phyloP scores from a whole-genome alignment of 305 asterid species.

The Caryopteris hybrid region DNA sequence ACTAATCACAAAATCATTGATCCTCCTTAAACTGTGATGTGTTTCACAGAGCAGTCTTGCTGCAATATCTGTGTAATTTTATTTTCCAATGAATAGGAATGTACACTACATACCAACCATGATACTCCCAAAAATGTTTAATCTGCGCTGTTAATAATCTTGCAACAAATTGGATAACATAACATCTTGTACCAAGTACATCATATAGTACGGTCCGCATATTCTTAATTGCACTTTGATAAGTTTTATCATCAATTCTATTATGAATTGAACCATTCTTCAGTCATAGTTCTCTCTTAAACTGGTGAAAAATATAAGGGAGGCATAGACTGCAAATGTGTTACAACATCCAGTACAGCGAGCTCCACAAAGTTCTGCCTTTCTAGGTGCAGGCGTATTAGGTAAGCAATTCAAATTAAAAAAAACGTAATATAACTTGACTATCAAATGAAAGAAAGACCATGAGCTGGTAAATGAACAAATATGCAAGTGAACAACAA shows the following conservation, averaged over 20 bases:
- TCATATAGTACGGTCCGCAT: neutral
- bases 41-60: neutral
- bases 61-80: neutral
- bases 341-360: neutral
- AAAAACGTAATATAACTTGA: neutral
- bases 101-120: neutral
- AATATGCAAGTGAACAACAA: neutral
- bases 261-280: neutral
- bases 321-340: neutral
- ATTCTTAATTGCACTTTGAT: neutral
- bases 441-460: neutral
- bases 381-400: neutral
- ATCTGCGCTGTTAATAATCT: neutral
- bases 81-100: neutral
- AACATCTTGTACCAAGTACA: neutral
- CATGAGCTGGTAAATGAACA: neutral
- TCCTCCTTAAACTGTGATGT: neutral
- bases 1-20: neutral
- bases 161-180: neutral
- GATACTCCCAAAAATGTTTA: neutral
- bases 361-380: neutral
- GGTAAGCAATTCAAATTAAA: neutral
- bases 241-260: neutral
- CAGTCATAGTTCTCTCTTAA: neutral
- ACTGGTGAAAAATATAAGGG: neutral